Evolutionary conservation across 768 basidiomycete species (phyloP), one percentile per base, ranked within the genome.

Genomic region (Cyclocybe aegerita): DNA sequence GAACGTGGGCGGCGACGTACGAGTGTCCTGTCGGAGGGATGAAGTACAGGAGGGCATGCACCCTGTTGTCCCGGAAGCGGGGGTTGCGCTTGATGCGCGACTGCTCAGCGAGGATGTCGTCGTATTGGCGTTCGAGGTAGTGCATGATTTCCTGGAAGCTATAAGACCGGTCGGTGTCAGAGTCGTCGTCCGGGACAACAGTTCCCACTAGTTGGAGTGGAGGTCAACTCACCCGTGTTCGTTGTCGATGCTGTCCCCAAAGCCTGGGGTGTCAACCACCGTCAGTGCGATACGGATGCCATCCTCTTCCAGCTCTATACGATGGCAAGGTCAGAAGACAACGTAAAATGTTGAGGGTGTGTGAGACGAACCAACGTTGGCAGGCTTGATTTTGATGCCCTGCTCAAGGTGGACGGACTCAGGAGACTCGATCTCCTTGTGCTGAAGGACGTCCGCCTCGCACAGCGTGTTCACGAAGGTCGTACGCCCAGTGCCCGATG

Each of bases 381-480:
- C 77, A 39, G 90, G 88, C 70, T 89, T 88, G 68, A 93, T 93
- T 64, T 76, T 78, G 62, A 93, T 83, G 42, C 79, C 78, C 58
- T 83, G 79, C 71, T 93, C 91, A 30, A 84, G 72, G 65, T 91
- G 86, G n/a, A 90, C 88, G 17, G 75, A 74, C 58, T 84, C 81
- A 10, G 91, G 85, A 50, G 70, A 74, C 57, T 83, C 81, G 48
- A 71, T 73, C 35, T 78, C 70, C 65, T 87, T 86, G 75, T 91
- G 90, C 4, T 71, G 57, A 46, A 93, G 73, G 17, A 93, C 85
- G 55, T 86, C 81, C 4, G 83, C 78, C 67, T 93, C 91, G 70
- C 89, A 90, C 39, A 95, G 83, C 37, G 92, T 94, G 74, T 95
- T 95, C 64, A 95, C 88, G 60, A 95, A 93, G 35, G 92, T 93